Percentiles rank a stretch among this genome's conserved stretches.
These are phyloP conservation scores for Colletotrichum eremochloae DNA, from an alignment of 2,329 filamentous ascomycete genomes.

Conservation along the genomic window DNA sequence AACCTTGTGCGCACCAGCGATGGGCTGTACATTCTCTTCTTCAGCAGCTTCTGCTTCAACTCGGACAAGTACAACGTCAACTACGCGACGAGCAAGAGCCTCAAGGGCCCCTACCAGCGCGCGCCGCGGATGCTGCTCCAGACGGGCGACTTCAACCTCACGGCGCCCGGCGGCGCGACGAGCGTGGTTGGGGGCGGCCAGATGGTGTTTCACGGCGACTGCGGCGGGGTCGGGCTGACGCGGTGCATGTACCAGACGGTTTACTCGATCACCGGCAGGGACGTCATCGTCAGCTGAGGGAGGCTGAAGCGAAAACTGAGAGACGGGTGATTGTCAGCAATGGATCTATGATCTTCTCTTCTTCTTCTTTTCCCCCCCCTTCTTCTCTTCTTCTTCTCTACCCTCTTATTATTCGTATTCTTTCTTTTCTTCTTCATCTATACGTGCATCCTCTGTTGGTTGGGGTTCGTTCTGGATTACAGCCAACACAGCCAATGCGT, in stretches of 20 bases:
- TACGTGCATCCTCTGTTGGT: neutral
- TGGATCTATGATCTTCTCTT: neutral
- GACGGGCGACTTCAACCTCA: constrained; percentile 54
- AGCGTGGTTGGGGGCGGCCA: constrained; percentile 48
- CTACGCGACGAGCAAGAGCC: constrained; percentile 63
- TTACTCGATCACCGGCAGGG: constrained; percentile 36
- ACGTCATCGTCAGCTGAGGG: constrained; percentile 38
- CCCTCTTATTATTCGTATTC: neutral
- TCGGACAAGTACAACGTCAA: constrained; percentile 69
- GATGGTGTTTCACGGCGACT: constrained; percentile 55
- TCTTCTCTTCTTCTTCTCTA: neutral
- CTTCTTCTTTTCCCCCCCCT: neutral
- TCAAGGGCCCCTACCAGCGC: constrained; percentile 56
- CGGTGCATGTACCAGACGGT: constrained; percentile 54
- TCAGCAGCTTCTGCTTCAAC: constrained; percentile 71
- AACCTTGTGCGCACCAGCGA: constrained; percentile 60
- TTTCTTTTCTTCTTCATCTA: neutral
- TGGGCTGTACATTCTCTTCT: constrained; percentile 72
- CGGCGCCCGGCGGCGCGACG: constrained; percentile 58
- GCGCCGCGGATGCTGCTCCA: constrained; percentile 50
- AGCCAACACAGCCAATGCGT: constrained; percentile 4
- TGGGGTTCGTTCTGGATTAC: neutral
- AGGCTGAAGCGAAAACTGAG: neutral
- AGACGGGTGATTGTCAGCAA: neutral
- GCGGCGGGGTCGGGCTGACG: constrained; percentile 44